Base-by-base conservation (phyloP, 441 rosid genomes). In the Adansonia rubrostipa region DNA sequence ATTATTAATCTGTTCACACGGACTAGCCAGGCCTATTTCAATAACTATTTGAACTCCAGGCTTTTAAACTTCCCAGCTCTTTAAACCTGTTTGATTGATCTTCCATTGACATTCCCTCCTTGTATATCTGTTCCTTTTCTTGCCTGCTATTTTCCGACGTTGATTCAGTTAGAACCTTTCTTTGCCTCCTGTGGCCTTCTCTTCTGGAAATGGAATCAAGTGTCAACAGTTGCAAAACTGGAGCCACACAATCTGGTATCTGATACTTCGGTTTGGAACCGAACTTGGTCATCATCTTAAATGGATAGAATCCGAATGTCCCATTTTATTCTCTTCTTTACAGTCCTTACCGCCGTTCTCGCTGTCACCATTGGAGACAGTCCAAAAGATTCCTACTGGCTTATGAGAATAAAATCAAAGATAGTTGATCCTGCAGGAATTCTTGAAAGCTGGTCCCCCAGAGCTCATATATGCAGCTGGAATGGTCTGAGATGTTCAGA, bases 401-500 rank as follows among this genome's bases (percentile, higher is more conserved):
- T 92, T 77, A 87, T 87, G 62, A 86, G 87, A 82, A 78, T 85
- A 71, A 91, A 88, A 82, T 85, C 89, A 45, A 86, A 85, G 66
- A 77, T 92, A 10, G 82, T 80, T 74, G 93, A 91, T 86, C 80
- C 91, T 58, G 50, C 48, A 9, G 89, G 90, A 71, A 78, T 79
- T 84, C 90, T 96, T 13, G 76, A 79, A 44, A 82, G 75, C 84
- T 96, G 97, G 99, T 84, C 93, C 65, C 69, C 71, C 19, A 72
- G 68, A 79, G 78, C 81, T 82, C 81, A 81, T 69, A 8, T 87
- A 28, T 94, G 97, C 81, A 87, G 84, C 76, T 96, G 98, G 98
- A 80, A 82, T 68, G 93, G 99, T 50, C 69, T 94, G 50, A 73
- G 86, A 9, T 94, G 99, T 85, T 86, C 93, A 33, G 80, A 47